A percentile compares a stretch with the other conserved stretches of the same genome.
Conservation (phyloP, 2,329 filamentous ascomycete species). For the Arachnomyces sp. region DNA sequence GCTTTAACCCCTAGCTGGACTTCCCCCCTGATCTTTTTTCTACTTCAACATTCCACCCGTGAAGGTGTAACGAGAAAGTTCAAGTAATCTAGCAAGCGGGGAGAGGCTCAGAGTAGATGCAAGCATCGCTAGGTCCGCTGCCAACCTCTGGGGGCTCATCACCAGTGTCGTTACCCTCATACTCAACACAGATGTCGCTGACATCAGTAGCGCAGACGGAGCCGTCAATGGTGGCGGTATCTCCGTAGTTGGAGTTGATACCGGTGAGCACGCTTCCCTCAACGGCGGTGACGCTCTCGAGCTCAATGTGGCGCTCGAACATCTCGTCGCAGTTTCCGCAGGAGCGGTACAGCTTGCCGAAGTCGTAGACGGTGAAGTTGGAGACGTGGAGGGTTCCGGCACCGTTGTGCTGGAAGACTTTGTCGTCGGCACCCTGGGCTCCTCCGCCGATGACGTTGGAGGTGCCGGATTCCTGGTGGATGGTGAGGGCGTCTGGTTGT, state of each 20-base stretch:
- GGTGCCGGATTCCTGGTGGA: slow-evolving; percentile 23
- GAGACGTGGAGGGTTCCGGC: slow-evolving; percentile 25
- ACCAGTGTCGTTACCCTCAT: slow-evolving; percentile 27
- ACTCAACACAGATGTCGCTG: slow-evolving; percentile 28
- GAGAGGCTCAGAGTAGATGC: slow-evolving; percentile 20
- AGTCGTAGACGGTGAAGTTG: slow-evolving; percentile 34
- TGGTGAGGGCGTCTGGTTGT: slow-evolving; percentile 26
- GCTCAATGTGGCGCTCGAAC: slow-evolving; percentile 24
- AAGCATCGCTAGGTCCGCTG: slow-evolving; percentile 24
- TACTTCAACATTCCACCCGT: too few species aligned
- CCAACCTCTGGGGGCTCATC: slow-evolving; percentile 25
- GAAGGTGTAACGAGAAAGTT: too few species aligned
- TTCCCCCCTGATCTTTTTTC: too few species aligned
- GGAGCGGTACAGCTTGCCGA: slow-evolving; percentile 41
- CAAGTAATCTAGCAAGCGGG: slow-evolving; percentile 1
- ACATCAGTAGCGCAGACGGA: slow-evolving; percentile 22
- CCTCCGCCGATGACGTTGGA: slow-evolving; percentile 31
- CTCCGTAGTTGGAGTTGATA: slow-evolving; percentile 36
- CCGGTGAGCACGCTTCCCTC: slow-evolving; percentile 21
- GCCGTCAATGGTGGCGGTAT: slow-evolving; percentile 21
- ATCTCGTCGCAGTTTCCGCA: slow-evolving; percentile 39
- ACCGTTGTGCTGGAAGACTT: slow-evolving; percentile 32
- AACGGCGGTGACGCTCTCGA: slow-evolving; percentile 27
- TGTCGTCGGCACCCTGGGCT: slow-evolving; percentile 26
- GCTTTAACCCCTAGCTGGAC: too few species aligned